A percentile compares a stretch with the other conserved stretches of the same genome.
Evolutionary conservation across 495 filamentous ascomycete genomes (phyloP).

Genomic region (Tetracladium marchalianum): DNA sequence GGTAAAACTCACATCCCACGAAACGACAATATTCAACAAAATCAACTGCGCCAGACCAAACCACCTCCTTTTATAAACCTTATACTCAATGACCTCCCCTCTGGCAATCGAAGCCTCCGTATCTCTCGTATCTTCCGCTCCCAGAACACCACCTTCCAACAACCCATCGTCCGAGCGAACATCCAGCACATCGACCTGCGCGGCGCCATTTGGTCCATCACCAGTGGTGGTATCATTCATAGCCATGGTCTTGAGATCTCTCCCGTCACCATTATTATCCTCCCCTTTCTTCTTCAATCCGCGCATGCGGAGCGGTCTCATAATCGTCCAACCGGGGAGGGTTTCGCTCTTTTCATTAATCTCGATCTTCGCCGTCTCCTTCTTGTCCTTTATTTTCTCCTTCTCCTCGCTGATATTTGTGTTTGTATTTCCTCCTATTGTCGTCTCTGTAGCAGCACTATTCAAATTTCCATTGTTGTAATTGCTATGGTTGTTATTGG

Average conservation of each 20-base stretch:
- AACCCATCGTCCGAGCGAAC: constrained; percentile 17
- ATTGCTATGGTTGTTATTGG: too few species aligned
- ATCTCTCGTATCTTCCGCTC: neutral
- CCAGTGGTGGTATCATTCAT: constrained; percentile 8
- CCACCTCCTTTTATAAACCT: constrained; percentile 83
- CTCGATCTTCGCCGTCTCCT: neutral
- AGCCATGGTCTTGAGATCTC: constrained; percentile 8
- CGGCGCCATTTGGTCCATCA: constrained; percentile 1
- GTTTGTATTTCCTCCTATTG: too few species aligned
- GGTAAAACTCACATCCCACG: constrained; percentile 73
- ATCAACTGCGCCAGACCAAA: constrained; percentile 79
- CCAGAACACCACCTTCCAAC: constrained; percentile 3
- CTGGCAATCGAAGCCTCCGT: neutral
- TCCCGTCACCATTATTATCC: constrained; percentile 6
- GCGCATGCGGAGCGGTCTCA: constrained; percentile 15
- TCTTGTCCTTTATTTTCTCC: neutral
- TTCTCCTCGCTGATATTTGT: too few species aligned
- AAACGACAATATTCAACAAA: constrained; percentile 83
- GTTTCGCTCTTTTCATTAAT: constrained; percentile 2
- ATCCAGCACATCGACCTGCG: constrained; percentile 13
- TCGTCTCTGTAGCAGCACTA: too few species aligned
- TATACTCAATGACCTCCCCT: constrained; percentile 33
- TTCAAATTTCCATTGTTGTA: too few species aligned
- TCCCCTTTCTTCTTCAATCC: neutral
- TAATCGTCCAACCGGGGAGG: constrained; percentile 17